Percentiles rank a stretch among this genome's conserved stretches.
phyloP scores from a whole-genome alignment of 2,329 filamentous ascomycete genomes.

The Fusarium algeriense region DNA sequence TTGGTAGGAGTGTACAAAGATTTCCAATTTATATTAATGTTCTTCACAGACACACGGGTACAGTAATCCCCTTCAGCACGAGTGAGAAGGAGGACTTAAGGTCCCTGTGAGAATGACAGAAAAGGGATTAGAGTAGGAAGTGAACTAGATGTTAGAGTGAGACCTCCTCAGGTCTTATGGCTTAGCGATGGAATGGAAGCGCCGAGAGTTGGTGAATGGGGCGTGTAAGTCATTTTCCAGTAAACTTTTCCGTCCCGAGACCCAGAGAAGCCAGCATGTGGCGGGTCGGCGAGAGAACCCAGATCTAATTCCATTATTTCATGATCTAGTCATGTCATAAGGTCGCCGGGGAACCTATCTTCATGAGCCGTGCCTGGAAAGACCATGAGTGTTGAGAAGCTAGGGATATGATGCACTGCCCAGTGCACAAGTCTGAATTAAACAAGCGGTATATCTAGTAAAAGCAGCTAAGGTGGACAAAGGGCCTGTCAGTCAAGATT shows the following conservation, averaged over 20 bases:
- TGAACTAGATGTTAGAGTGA: not conserved
- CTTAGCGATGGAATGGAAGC: not conserved
- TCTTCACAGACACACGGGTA: slow-evolving; percentile 5
- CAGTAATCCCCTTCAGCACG: not conserved
- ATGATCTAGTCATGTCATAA: slow-evolving; percentile 1
- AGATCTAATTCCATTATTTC: not conserved
- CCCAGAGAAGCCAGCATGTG: not conserved
- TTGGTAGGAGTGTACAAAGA: too few species aligned
- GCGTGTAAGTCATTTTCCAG: not conserved
- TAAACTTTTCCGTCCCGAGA: not conserved
- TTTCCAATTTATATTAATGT: not conserved
- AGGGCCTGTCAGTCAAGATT: not conserved
- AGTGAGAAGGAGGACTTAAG: not conserved
- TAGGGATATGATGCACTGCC: slow-evolving; percentile 2
- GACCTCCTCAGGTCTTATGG: not conserved
- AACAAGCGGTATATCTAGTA: not conserved
- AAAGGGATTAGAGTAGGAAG: not conserved
- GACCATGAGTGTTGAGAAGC: not conserved
- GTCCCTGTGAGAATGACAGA: not conserved
- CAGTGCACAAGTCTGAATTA: not conserved
- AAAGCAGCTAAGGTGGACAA: not conserved
- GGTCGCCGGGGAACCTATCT: slow-evolving; percentile 5
- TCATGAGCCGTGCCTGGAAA: slow-evolving; percentile 6
- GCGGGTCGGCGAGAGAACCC: not conserved
- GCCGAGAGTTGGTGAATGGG: slow-evolving; percentile 16